Conservation (phyloP, 352 stramenopile species). For the Globisporangium acanthophoron region DNA sequence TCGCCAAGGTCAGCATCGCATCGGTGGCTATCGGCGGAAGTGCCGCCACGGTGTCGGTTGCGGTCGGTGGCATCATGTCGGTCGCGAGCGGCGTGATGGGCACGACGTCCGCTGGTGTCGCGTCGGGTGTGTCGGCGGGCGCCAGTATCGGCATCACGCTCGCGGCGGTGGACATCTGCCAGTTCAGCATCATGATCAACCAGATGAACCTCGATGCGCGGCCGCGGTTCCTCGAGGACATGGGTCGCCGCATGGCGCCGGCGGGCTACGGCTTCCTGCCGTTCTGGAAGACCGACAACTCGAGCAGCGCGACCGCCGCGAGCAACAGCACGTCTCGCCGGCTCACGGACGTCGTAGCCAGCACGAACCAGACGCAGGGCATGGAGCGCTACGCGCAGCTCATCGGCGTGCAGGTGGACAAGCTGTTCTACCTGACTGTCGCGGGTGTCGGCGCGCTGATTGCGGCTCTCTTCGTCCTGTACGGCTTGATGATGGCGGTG, state of each 20-base stretch:
- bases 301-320: constrained; percentile 6
- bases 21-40: constrained; percentile 45
- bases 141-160: constrained; percentile 66
- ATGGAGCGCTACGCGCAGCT: constrained; percentile 79
- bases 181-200: constrained; percentile 82
- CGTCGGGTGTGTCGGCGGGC: constrained; percentile 44
- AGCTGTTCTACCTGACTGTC: constrained; percentile 79
- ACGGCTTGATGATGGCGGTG: constrained; percentile 37
- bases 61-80: constrained; percentile 53
- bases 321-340: constrained; percentile 18
- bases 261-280: constrained; percentile 61
- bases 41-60: constrained; percentile 56
- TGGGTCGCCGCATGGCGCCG: constrained; percentile 66
- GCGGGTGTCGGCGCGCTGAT: constrained; percentile 51
- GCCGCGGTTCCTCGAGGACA: constrained; percentile 66
- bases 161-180: constrained; percentile 67
- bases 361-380: constrained; percentile 36
- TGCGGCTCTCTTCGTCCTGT: constrained; percentile 38
- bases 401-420: constrained; percentile 69
- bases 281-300: constrained; percentile 40
- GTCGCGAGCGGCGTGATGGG: constrained; percentile 54
- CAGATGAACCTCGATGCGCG: constrained; percentile 79
- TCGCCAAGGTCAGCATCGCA: constrained; percentile 70
- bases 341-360: constrained; percentile 16
- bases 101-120: constrained; percentile 48